phyloP scores from a whole-genome alignment of 495 filamentous ascomycete genomes.

The Daldinia bambusicola region DNA sequence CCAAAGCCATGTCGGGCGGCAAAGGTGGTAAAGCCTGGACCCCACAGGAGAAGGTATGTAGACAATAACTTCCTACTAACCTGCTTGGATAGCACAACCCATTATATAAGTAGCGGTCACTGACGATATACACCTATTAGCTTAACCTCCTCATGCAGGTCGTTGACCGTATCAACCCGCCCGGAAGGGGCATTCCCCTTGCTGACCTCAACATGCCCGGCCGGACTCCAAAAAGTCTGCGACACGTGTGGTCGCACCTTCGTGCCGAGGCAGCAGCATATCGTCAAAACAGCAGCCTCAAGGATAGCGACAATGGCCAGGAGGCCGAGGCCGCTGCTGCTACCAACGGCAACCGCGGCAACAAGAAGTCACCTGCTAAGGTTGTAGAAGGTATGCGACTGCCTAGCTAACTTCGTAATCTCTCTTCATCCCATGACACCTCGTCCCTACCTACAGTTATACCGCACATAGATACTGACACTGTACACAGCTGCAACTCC shows the following conservation, averaged over 20 bases:
- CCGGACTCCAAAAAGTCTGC: conserved; percentile 43
- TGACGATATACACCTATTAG: conserved; percentile 26
- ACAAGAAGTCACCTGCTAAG: not conserved
- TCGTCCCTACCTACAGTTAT: not conserved
- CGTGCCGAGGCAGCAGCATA: conserved; percentile 28
- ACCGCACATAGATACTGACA: conserved; percentile 8
- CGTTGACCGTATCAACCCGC: conserved; percentile 24
- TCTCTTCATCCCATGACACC: not conserved
- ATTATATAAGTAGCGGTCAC: too few species aligned
- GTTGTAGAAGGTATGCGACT: not conserved
- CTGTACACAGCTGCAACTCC: not conserved
- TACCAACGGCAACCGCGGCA: not conserved
- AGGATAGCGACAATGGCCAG: not conserved
- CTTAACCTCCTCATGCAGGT: conserved; percentile 47
- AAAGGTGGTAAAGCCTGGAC: conserved; percentile 41
- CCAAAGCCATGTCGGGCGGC: conserved; percentile 10
- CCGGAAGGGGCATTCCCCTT: conserved; percentile 22
- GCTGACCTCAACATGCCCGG: conserved; percentile 32
- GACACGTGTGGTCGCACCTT: conserved; percentile 27
- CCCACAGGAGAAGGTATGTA: conserved; percentile 52
- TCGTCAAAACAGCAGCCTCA: too few species aligned
- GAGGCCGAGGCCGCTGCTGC: not conserved
- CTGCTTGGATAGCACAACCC: not conserved
- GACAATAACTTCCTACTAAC: not conserved
- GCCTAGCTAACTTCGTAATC: not conserved